These are phyloP conservation scores for Hyaloscypha hepaticicola DNA, from an alignment of 495 filamentous ascomycete species.

Conservation along the genomic window DNA sequence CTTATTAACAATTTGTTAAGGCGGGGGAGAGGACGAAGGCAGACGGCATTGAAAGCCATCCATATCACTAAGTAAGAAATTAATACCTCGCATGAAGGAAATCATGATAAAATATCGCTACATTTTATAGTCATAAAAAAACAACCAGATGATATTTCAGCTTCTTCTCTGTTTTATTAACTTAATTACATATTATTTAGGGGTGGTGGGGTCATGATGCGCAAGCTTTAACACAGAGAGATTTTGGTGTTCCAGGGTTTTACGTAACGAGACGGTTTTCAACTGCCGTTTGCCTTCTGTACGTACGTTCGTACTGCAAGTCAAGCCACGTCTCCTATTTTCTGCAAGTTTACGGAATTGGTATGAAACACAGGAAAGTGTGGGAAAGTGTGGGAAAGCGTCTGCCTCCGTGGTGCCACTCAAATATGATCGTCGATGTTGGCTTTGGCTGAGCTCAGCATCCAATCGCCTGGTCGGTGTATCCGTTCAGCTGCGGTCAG, in stretches of 20 bases:
- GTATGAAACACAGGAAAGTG: no score
- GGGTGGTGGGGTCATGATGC: slow-evolving; percentile 1
- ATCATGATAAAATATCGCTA: slow-evolving; percentile 5
- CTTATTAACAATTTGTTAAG: no score
- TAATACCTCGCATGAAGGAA: slow-evolving; percentile 5
- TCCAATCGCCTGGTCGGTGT: no score
- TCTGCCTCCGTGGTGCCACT: no score
- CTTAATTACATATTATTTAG: slow-evolving; percentile 2
- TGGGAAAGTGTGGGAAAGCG: no score
- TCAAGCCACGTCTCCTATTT: no score
- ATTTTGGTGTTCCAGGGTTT: slow-evolving; percentile 16
- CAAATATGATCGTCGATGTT: no score
- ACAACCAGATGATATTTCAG: slow-evolving; percentile 3
- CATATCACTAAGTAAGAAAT: slow-evolving; percentile 3
- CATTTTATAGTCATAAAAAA: slow-evolving; percentile 12
- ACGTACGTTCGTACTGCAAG: no score
- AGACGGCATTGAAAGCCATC: not conserved
- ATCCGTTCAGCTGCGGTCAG: no score
- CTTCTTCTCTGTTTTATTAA: slow-evolving; percentile 9
- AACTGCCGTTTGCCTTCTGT: slow-evolving; percentile 4
- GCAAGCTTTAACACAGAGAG: slow-evolving; percentile 8
- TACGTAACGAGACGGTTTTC: not conserved
- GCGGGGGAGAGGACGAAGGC: no score
- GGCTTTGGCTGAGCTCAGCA: no score
- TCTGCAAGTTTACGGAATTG: no score